Conservation (phyloP, 1,284 basidiomycete species). For the Sporisorium reilianum region DNA sequence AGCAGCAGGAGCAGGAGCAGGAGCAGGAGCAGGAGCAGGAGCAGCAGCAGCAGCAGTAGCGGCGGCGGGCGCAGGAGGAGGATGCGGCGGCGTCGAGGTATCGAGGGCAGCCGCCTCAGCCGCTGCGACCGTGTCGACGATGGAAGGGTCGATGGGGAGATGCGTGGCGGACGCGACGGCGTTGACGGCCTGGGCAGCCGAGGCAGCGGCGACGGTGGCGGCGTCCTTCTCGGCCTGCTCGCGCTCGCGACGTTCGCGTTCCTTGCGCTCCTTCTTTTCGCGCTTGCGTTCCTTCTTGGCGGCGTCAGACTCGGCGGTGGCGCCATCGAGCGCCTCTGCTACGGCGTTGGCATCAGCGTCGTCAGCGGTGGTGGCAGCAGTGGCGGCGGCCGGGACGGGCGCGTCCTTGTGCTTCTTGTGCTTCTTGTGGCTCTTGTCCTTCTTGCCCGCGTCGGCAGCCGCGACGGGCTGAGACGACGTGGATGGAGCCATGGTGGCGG, state of each 20-base stretch:
- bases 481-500: slow-evolving; percentile 18
- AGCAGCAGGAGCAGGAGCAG: neutral
- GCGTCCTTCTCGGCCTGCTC: slow-evolving; percentile 52
- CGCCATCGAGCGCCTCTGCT: slow-evolving; percentile 12
- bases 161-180: slow-evolving; percentile 43
- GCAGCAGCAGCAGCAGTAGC: slow-evolving; percentile 1
- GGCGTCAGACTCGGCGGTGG: slow-evolving; percentile 5
- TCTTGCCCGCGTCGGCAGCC: slow-evolving; percentile 14
- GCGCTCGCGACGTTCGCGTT: slow-evolving; percentile 41
- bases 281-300: slow-evolving; percentile 37
- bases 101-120: slow-evolving; percentile 11
- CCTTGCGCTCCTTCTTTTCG: slow-evolving; percentile 51
- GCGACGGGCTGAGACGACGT: slow-evolving; percentile 18
- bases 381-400: slow-evolving; percentile 4
- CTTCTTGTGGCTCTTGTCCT: slow-evolving; percentile 25
- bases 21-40: slow-evolving; percentile 1
- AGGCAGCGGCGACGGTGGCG: slow-evolving; percentile 48
- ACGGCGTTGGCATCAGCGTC: slow-evolving; percentile 36
- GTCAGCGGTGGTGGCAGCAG: slow-evolving; percentile 13
- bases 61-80: neutral
- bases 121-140: slow-evolving; percentile 19
- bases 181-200: slow-evolving; percentile 42
- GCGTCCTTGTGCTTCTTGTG: slow-evolving; percentile 11
- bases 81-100: slow-evolving; percentile 3
- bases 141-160: slow-evolving; percentile 46